Evolutionary conservation across 2,329 filamentous ascomycete species (phyloP).

Genomic region (Aureobasidium sp.): DNA sequence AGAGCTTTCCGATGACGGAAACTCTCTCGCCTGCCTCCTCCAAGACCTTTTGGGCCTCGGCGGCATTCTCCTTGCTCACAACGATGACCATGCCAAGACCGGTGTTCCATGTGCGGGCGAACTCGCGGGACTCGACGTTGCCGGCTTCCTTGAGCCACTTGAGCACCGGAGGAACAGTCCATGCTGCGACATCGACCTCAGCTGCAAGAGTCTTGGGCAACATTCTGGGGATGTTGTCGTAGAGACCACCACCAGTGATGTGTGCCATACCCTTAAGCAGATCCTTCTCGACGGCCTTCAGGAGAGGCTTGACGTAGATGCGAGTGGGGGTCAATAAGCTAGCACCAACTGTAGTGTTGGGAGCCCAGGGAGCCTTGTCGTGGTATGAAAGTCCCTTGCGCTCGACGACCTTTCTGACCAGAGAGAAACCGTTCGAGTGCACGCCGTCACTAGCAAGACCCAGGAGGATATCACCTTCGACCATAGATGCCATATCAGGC

Average conservation of each 20-base stretch:
- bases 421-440: slow-evolving; percentile 95
- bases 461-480: slow-evolving; percentile 71
- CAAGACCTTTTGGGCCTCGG: slow-evolving; percentile 51
- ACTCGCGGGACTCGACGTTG: slow-evolving; percentile 68
- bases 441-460: slow-evolving; percentile 78
- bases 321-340: slow-evolving; percentile 80
- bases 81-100: slow-evolving; percentile 91
- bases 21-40: slow-evolving; percentile 66
- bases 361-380: slow-evolving; percentile 68
- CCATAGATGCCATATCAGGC: slow-evolving; percentile 68
- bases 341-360: slow-evolving; percentile 54
- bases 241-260: slow-evolving; percentile 88
- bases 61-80: slow-evolving; percentile 56
- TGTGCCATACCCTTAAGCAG: slow-evolving; percentile 89
- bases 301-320: slow-evolving; percentile 71
- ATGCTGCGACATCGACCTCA: slow-evolving; percentile 67
- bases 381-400: slow-evolving; percentile 63
- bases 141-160: slow-evolving; percentile 69
- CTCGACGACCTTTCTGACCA: slow-evolving; percentile 84
- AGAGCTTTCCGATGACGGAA: slow-evolving; percentile 64
- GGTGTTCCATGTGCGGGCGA: slow-evolving; percentile 90
- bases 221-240: slow-evolving; percentile 93
- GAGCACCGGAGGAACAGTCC: slow-evolving; percentile 72
- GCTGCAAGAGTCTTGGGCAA: slow-evolving; percentile 70
- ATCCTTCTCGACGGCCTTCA: slow-evolving; percentile 52